phyloP scores from a whole-genome alignment of 2,329 filamentous ascomycete genomes.

The Epichloe aotearoae region DNA sequence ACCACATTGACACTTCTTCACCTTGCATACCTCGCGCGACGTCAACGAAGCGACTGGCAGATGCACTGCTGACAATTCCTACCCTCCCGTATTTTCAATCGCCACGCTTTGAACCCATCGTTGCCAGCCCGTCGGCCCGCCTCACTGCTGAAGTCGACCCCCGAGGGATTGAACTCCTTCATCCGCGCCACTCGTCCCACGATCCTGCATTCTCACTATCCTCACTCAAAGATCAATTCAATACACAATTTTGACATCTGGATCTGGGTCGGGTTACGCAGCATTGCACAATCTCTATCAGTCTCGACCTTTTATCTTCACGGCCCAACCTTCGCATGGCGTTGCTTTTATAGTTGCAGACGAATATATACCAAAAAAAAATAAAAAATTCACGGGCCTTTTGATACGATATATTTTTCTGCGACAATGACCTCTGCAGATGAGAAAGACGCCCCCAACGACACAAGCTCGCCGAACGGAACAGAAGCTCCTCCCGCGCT shows the following conservation, averaged over 20 bases:
- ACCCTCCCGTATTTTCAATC: background rate
- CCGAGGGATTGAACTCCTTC: background rate
- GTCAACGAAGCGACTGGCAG: background rate
- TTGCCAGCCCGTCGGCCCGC: background rate
- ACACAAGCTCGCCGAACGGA: conserved; percentile 10
- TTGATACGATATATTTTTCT: background rate
- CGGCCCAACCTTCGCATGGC: background rate
- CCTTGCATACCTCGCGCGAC: conserved; percentile 9
- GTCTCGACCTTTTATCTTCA: background rate
- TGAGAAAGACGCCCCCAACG: background rate
- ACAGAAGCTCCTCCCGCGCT: conserved; percentile 17
- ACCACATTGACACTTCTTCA: conserved; percentile 12
- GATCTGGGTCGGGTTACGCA: background rate
- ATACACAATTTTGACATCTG: background rate
- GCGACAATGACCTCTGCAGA: conserved; percentile 1
- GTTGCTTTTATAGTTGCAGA: background rate
- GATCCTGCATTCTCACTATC: background rate
- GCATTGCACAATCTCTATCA: background rate
- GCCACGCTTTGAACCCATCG: background rate
- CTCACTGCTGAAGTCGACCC: background rate
- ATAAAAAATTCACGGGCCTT: background rate
- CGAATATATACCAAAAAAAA: background rate
- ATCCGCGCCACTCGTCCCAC: background rate
- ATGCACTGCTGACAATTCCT: background rate
- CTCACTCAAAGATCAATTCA: background rate